Evolutionary conservation across 2,329 filamentous ascomycete genomes (phyloP).

Genomic region (Dactylellina drechsleri): DNA sequence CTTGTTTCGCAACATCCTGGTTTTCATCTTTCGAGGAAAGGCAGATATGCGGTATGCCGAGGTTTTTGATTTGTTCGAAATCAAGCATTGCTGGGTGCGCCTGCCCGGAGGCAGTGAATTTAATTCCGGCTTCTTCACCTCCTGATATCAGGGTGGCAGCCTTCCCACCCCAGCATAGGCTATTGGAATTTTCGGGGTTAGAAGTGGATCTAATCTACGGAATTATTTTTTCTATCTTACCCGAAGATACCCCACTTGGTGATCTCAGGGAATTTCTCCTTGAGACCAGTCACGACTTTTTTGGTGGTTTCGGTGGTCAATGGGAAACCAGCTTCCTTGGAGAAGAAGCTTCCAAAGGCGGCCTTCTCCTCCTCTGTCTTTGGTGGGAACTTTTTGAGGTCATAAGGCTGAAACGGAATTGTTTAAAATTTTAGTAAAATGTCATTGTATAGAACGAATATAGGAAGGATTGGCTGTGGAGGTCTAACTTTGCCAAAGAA

Average conservation of each 20-base stretch:
- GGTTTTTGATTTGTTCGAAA: constrained; percentile 17
- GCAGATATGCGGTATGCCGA: constrained; percentile 30
- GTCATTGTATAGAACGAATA: not conserved
- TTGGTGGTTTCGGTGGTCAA: constrained; percentile 11
- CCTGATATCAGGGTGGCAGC: constrained; percentile 19
- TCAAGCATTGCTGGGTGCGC: constrained; percentile 39
- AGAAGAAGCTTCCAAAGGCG: constrained; percentile 22
- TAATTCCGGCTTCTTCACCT: constrained; percentile 3
- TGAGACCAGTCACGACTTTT: constrained; percentile 34
- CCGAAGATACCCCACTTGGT: constrained; percentile 49
- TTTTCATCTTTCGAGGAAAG: constrained; percentile 44
- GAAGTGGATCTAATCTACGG: not conserved
- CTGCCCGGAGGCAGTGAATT: constrained; percentile 34
- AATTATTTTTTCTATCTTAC: constrained; percentile 8
- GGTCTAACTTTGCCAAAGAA: constrained; percentile 73
- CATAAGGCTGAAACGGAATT: constrained; percentile 22
- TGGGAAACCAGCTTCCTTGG: constrained; percentile 22
- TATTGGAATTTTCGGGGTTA: not conserved
- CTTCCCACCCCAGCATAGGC: constrained; percentile 51
- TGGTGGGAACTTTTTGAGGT: constrained; percentile 24
- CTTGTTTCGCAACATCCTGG: constrained; percentile 7
- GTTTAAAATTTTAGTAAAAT: constrained; percentile 1
- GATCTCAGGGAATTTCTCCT: constrained; percentile 36
- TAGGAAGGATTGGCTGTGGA: not conserved
- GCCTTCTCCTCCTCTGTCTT: constrained; percentile 24